These are phyloP conservation scores for Sporobolomyces phaffii DNA, from an alignment of 768 basidiomycete species.

Conservation along the genomic window DNA sequence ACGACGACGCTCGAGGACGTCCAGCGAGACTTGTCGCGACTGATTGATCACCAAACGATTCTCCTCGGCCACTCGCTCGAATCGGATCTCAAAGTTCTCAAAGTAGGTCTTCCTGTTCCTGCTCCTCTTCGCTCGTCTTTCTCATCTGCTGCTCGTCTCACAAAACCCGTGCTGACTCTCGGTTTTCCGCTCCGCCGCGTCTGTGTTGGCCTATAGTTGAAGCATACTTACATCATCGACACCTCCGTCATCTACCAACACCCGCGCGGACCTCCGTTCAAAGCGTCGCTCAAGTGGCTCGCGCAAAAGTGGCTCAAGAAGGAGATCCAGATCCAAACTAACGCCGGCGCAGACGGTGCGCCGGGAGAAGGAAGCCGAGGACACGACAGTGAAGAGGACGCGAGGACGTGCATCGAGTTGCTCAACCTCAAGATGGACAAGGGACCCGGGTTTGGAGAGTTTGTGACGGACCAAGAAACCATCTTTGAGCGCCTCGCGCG, in stretches of 20 bases:
- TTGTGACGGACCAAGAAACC: slow-evolving; percentile 73
- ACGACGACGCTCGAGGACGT: slow-evolving; percentile 75
- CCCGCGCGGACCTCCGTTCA: slow-evolving; percentile 84
- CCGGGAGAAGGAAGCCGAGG: slow-evolving; percentile 54
- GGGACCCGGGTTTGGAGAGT: slow-evolving; percentile 74
- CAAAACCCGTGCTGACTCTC: too few relatives aligned
- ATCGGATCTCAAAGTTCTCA: slow-evolving; percentile 82
- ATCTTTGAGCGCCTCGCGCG: slow-evolving; percentile 80
- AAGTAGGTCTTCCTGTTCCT: slow-evolving; percentile 42
- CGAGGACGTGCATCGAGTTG: slow-evolving; percentile 76
- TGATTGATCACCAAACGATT: slow-evolving; percentile 55
- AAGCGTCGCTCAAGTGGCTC: slow-evolving; percentile 94
- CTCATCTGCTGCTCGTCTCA: too few relatives aligned
- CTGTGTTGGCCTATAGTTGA: slow-evolving; percentile 50
- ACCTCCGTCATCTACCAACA: slow-evolving; percentile 86
- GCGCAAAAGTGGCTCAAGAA: slow-evolving; percentile 85
- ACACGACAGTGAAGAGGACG: slow-evolving; percentile 93
- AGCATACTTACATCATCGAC: slow-evolving; percentile 82
- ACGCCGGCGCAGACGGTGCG: slow-evolving; percentile 7
- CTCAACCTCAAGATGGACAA: slow-evolving; percentile 71
- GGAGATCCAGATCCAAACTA: slow-evolving; percentile 63
- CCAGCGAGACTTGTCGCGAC: slow-evolving; percentile 60
- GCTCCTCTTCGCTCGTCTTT: too few relatives aligned
- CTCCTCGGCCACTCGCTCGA: slow-evolving; percentile 93
- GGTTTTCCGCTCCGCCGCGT: too few relatives aligned